Evolutionary conservation across 306 rosid genomes (phyloP), one percentile per base, ranked within the genome.

Genomic region (Quercus parvula): DNA sequence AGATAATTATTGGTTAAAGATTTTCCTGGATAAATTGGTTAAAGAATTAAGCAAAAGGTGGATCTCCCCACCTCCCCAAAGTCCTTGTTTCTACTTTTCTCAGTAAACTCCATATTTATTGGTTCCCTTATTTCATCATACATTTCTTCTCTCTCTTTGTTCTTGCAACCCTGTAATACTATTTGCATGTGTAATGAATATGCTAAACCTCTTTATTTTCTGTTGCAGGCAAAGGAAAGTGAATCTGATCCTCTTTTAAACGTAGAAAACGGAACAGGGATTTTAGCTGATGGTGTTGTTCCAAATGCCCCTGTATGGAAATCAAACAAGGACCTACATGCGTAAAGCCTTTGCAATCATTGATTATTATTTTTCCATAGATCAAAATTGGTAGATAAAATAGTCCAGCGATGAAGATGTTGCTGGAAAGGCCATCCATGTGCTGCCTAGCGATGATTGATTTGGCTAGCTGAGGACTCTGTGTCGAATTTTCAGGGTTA

Each of bases 191-290:
- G 75, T 33, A 19, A 54, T 76, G 55, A 70, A 28, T 17, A 41
- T 63, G 49, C 59, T 81, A 69, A 72, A 13, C 62, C 71, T 75
- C 19, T 19, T 67, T 51, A 27, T 68, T 56, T 25, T 51, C 15
- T 69, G 64, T 83, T 83, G 1, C 75, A 94, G 98, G 89, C 74
- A 12, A 92, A 86, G 75, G 98, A 92, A 73, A 86, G 79, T 55
- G 98, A 94, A 77, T 75, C 84, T 18, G 97, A 92, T 86, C 89
- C 97, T 62, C 88, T 92, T 35, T 72, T 94, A 28, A 73, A 63
- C 28, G 88, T 79, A 69, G 98, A 92, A 82, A 86, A 70, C 75
- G 94, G 92, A 79, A 62, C 66, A 54, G 78, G 82, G 51, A 54
- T 85, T 19, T 81, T 87, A 61, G 89, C 77, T 78, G 93, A 89